Base-by-base conservation (phyloP, 345 rosid genomes). In the Eucalyptus marginata region DNA sequence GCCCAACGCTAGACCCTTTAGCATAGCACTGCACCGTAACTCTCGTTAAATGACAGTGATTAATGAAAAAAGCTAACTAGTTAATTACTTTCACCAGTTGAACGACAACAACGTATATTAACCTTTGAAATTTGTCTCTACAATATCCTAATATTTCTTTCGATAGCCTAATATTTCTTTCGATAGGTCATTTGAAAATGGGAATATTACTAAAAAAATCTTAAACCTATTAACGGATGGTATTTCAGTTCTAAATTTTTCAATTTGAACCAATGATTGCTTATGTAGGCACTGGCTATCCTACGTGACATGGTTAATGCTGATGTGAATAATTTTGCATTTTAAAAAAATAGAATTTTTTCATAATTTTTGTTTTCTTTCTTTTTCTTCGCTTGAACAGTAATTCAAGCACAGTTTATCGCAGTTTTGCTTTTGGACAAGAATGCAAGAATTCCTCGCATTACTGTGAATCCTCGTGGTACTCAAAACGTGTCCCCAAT, bases 231-330 rank as follows among this genome's bases (percentile, higher is more conserved):
- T 52, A 52, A 22, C 0, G 29, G 6, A 56, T 56, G 13, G 13
- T 2, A 56, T 9, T 56, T 56, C 62, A 56, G 2, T 56, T 24
- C 0, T 0, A 22, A 56, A 24, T 0, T 56, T 56, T 56, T 56
- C 0, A 56, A 24, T 22, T 56, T 56, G 3, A 56, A 24, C 5
- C 0, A 2, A 29, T 8, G 3, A 56, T 56, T 17, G 5, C 13
- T 56, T 22, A 56, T 1, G 11, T 54, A 8, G 27, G 7, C 0
- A 1, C 0, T 2, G 2, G 10, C 12, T 22, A 22, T 54, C 3
- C 5, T 54, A 22, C 1, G 62, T 22, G 27, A 56, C 62, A 56
- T 0, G 12, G 0, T 22, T 0, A 4, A 1, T 0, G 1, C 3
- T 9, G 0, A 22, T 1, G 0, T 4, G 6, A 24, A 22, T 56